These are phyloP conservation scores for Colletotrichum siamense DNA, from an alignment of 2,329 filamentous ascomycete species.

Conservation along the genomic window DNA sequence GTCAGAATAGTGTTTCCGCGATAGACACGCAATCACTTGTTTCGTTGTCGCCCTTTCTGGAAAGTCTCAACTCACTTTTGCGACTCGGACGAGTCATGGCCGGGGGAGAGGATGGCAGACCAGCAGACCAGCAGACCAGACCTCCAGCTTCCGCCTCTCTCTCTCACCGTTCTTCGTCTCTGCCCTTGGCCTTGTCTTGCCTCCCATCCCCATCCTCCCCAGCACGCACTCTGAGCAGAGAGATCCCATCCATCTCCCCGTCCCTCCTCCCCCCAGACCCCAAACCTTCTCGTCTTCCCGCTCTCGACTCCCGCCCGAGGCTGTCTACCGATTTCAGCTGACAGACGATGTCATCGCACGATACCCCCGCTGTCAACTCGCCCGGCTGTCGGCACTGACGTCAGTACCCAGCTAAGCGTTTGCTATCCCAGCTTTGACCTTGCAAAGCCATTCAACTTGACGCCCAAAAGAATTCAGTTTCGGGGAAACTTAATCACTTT, in stretches of 20 bases:
- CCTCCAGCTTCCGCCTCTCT: background rate
- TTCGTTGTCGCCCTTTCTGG: constrained; percentile 19
- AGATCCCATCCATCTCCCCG: background rate
- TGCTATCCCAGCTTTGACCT: constrained; percentile 17
- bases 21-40: constrained; percentile 21
- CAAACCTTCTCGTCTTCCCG: background rate
- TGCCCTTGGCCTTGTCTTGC: background rate
- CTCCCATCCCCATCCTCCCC: background rate
- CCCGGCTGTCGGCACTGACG: constrained; percentile 10
- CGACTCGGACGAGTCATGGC: constrained; percentile 18
- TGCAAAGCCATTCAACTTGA: constrained; percentile 8
- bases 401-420: background rate
- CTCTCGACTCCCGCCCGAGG: constrained; percentile 1
- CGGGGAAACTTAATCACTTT: constrained; percentile 10
- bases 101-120: background rate
- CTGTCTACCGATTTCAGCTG: constrained; percentile 17
- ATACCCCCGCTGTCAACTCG: constrained; percentile 10
- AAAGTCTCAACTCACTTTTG: constrained; percentile 19
- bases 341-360: constrained; percentile 17
- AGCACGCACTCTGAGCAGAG: background rate
- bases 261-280: background rate
- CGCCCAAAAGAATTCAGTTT: background rate
- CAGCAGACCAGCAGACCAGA: background rate
- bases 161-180: background rate
- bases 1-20: constrained; percentile 13